phyloP scores from a whole-genome alignment of 2,329 filamentous ascomycete species.

The Fonsecaea erecta region DNA sequence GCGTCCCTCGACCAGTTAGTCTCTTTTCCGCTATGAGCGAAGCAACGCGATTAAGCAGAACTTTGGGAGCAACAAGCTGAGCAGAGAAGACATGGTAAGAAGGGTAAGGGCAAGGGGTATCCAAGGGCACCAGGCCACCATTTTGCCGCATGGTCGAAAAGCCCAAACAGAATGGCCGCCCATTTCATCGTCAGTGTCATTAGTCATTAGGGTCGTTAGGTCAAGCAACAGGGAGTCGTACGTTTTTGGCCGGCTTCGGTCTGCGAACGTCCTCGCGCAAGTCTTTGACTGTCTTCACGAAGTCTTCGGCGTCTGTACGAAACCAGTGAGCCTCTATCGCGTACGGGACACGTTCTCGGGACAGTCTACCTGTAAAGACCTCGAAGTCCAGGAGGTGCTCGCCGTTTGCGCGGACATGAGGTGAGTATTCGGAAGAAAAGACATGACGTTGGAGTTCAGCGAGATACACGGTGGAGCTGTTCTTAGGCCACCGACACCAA shows the following conservation, averaged over 20 bases:
- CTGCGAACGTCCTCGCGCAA: conserved; percentile 36
- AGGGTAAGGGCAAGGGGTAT: conserved; percentile 25
- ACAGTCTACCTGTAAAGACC: conserved; percentile 41
- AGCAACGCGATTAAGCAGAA: neutral
- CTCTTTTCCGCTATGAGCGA: conserved; percentile 1
- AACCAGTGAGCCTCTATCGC: conserved; percentile 1
- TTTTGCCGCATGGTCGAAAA: neutral
- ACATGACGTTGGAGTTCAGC: conserved; percentile 58
- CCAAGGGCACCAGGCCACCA: conserved; percentile 17
- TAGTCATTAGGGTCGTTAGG: conserved; percentile 25
- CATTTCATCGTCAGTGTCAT: conserved; percentile 21
- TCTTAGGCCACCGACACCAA: conserved; percentile 51
- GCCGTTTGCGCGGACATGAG: conserved; percentile 44
- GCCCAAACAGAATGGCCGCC: conserved; percentile 12
- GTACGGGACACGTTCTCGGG: neutral
- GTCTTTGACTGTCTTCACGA: conserved; percentile 43
- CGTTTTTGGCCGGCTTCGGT: conserved; percentile 12
- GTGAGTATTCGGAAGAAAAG: conserved; percentile 58
- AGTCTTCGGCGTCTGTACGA: conserved; percentile 46
- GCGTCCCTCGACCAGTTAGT: conserved; percentile 10
- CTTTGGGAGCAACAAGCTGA: conserved; percentile 2
- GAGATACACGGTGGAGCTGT: conserved; percentile 52
- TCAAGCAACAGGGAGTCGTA: conserved; percentile 17
- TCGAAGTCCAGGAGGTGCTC: conserved; percentile 49
- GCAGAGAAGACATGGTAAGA: conserved; percentile 28